Evolutionary conservation across 148 eudicot genomes (phyloP).

Genomic region (Vaccinium macrocarpon): DNA sequence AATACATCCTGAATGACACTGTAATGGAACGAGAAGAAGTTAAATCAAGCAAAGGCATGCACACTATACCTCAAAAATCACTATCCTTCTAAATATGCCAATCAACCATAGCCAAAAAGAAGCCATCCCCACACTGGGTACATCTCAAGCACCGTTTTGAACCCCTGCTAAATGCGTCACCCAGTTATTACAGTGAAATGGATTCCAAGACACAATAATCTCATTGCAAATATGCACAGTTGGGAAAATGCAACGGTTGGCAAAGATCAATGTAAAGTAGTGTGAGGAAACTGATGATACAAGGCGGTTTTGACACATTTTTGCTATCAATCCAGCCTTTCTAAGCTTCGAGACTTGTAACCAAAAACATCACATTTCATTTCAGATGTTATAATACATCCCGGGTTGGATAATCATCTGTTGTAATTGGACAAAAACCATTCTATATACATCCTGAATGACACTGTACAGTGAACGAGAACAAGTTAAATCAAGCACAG

Average conservation of each 20-base stretch:
- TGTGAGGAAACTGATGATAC: too few species aligned
- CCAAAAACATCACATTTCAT: too few species aligned
- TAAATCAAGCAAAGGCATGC: neutral
- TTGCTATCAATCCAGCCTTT: too few species aligned
- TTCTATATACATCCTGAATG: neutral
- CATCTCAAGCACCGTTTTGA: neutral
- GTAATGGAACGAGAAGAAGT: neutral
- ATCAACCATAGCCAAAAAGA: neutral
- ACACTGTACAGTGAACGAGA: neutral
- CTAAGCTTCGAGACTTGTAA: too few species aligned
- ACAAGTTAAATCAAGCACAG: neutral
- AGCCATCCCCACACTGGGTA: neutral
- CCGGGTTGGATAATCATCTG: too few species aligned
- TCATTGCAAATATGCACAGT: neutral
- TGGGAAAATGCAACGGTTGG: too few species aligned
- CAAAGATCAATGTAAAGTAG: too few species aligned
- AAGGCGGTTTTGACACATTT: too few species aligned
- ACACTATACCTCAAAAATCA: conserved; percentile 1
- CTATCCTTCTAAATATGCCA: neutral
- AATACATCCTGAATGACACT: neutral
- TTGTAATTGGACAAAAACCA: too few species aligned
- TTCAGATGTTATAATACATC: too few species aligned
- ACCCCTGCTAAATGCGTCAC: neutral
- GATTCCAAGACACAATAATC: neutral
- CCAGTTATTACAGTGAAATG: neutral